phyloP scores from a whole-genome alignment of 257 asterid species.

The Cruciata laevipes region DNA sequence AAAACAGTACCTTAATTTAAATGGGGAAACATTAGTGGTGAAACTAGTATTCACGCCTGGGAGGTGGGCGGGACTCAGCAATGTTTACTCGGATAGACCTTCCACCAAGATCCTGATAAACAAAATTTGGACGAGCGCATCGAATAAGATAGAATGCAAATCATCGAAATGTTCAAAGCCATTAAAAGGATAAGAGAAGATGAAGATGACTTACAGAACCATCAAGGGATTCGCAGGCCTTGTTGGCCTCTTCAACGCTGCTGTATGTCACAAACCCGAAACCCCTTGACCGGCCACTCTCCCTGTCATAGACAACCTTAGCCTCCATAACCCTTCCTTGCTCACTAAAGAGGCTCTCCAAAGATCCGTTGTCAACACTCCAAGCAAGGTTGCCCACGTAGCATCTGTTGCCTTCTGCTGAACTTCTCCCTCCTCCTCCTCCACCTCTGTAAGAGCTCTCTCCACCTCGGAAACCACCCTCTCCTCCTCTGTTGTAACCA shows the following conservation, averaged over 20 bases:
- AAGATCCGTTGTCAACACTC: slow-evolving; percentile 74
- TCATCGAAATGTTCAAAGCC: not conserved
- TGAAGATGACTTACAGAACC: slow-evolving; percentile 51
- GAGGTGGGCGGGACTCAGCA: slow-evolving; percentile 58
- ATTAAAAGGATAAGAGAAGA: not conserved
- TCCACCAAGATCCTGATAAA: slow-evolving; percentile 63
- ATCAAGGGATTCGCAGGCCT: slow-evolving; percentile 53
- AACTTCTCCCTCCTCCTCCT: slow-evolving; percentile 28
- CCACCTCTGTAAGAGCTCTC: slow-evolving; percentile 23
- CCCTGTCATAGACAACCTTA: slow-evolving; percentile 71
- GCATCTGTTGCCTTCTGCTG: slow-evolving; percentile 42
- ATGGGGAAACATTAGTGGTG: not conserved
- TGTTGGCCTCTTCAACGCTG: slow-evolving; percentile 57
- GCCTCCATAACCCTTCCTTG: slow-evolving; percentile 87
- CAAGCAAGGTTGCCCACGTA: slow-evolving; percentile 84
- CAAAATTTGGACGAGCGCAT: slow-evolving; percentile 1
- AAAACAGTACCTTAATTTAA: slow-evolving; percentile 10
- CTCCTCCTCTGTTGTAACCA: slow-evolving; percentile 27
- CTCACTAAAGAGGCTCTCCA: slow-evolving; percentile 61
- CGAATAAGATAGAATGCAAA: not conserved
- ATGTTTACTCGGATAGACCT: slow-evolving; percentile 65
- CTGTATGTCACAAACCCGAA: slow-evolving; percentile 83
- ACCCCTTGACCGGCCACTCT: slow-evolving; percentile 86
- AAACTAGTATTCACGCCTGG: slow-evolving; percentile 42
- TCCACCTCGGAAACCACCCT: slow-evolving; percentile 27